These are phyloP conservation scores for Hyaloperonospora brassicae DNA, from an alignment of 352 stramenopile genomes.

Conservation along the genomic window DNA sequence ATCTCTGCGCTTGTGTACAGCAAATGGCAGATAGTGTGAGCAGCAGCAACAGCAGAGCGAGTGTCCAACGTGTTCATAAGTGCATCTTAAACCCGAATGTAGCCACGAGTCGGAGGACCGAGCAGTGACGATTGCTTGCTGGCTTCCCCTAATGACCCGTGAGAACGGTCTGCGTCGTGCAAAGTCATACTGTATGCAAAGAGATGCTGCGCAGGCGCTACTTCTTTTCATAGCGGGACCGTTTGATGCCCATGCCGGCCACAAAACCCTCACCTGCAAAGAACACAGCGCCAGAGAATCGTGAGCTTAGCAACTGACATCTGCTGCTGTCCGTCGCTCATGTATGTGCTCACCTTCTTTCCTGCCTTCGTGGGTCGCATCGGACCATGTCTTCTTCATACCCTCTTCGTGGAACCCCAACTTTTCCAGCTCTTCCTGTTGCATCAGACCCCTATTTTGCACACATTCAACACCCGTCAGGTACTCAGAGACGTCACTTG, in stretches of 20 bases:
- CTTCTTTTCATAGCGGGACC: conserved; percentile 51
- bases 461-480: conserved; percentile 9
- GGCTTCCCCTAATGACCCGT: no score
- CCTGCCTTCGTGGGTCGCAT: conserved; percentile 47
- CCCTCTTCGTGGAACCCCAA: conserved; percentile 78
- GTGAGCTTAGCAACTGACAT: not conserved
- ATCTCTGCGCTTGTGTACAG: no score
- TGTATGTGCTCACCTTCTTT: conserved; percentile 57
- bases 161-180: conserved; percentile 9
- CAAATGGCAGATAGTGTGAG: no score
- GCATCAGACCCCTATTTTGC: conserved; percentile 63
- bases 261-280: conserved; percentile 68
- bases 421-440: conserved; percentile 73
- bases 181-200: no score
- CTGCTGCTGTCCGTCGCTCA: not conserved
- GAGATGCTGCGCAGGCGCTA: conserved; percentile 1
- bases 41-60: no score
- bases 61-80: no score
- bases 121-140: no score
- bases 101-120: no score
- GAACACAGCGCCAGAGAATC: not conserved
- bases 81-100: no score
- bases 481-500: not conserved
- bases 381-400: conserved; percentile 58
- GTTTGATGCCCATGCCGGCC: conserved; percentile 71